phyloP scores from a whole-genome alignment of 257 asterid species.

The Nicotiana sylvestris region DNA sequence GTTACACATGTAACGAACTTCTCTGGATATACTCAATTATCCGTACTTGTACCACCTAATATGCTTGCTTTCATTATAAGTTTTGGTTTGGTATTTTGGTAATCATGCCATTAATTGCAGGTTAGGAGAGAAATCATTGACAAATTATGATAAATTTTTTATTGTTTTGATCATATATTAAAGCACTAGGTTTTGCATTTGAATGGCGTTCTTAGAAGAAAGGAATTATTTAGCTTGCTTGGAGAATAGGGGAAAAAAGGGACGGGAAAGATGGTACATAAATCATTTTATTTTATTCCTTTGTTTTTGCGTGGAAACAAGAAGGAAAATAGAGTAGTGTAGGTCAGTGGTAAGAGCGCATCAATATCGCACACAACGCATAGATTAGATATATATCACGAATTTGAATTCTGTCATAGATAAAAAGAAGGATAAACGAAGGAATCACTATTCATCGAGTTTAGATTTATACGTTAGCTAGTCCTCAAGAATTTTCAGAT shows the following conservation, averaged over 20 bases:
- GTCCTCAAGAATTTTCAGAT: neutral
- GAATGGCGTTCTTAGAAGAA: neutral
- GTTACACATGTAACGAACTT: neutral
- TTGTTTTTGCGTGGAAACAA: neutral
- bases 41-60: constrained; percentile 3
- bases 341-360: no score
- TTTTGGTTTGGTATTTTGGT: neutral
- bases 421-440: no score
- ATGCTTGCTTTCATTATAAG: neutral
- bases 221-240: neutral
- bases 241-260: neutral
- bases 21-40: neutral
- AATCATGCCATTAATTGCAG: neutral
- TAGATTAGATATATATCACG: no score
- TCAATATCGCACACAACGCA: no score
- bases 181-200: neutral
- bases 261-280: neutral
- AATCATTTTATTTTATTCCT: neutral
- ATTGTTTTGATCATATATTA: neutral
- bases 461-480: no score
- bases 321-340: neutral
- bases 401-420: no score
- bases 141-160: neutral
- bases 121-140: neutral
- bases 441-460: no score